Base-by-base conservation (phyloP, 164 flowering plant species). In the Vitis riparia region DNA sequence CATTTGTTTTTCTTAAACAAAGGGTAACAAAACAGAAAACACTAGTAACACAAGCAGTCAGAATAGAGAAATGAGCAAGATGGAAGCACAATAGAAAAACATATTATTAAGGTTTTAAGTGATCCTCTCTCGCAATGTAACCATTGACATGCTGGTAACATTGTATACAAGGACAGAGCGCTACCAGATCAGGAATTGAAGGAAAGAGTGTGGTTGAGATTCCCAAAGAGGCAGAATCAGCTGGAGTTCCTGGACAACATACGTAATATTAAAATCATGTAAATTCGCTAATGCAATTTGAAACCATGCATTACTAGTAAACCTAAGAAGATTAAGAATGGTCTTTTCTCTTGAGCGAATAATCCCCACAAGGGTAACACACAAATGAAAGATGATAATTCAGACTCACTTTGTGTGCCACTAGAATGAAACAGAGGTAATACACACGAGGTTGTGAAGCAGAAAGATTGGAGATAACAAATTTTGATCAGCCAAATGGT, bases 191-290 rank as follows among this genome's bases (percentile, higher is more conserved):
- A 76, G 98, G 92, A 59, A 79, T 48, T 23, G 78, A 65, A 51
- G 92, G 89, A 68, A 92, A 94, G 37, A 94, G 91, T 53, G 76
- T 76, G 75, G 80, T 57, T 23, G 97, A 94, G 72, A 92, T 49
- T 23, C 97, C 98, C 80, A 94, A 63, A 68, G 97, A 89, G 64
- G 97, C 65, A 77, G 92, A 88, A 78, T 94, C 98, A 50, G 94
- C 97, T 17, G 98, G 98, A 47, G 91, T 90, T 71, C 98, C 98
- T 94, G 84, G 69, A 81, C 27, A 69, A 29, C 16, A 70, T n/a
- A 57, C 14, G 32, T 48, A 50, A 29, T 56, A 64, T 13, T 14
- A 8, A 14, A 29, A 5, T 29, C 14, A 37, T 37, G 44, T 37
- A 37, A 37, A 37, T 37, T 37, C 0, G 44, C 44, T 37, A 37